Evolutionary conservation across 2,329 filamentous ascomycete genomes (phyloP), one percentile per base, ranked within the genome.

Genomic region (Hypoxylon sp.): DNA sequence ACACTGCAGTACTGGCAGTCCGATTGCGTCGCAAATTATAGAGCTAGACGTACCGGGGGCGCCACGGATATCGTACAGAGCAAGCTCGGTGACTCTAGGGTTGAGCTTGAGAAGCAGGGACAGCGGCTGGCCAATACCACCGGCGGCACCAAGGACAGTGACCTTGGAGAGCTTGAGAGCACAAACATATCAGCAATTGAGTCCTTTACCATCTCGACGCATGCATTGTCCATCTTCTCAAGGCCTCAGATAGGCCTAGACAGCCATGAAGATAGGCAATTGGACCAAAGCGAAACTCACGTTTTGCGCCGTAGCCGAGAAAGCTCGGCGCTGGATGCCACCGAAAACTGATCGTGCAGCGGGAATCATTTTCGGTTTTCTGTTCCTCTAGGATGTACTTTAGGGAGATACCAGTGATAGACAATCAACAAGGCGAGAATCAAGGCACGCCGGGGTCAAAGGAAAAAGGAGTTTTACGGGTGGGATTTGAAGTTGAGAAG

Each of bases 21-120:
- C 41, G 34, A 65, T 58, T 58, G 52, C n/a, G 22, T 46, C 19
- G 37, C 39, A 44, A 52, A 59, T 44, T 52, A 46, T 26, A 22
- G 28, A 50, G 28, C 28, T 17, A 17, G 15, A 85, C 89, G 71
- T 89, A 96, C 93, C 94, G 79, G 94, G 94, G 76, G 87, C 94
- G 77, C 93, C 91, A 77, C 92, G 91, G 84, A 99, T 97, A 84
- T 99, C 95, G 86, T 98, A 99, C 77, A 99, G 92, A 70, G 94
- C 92, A 76, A 99, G 92, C 81, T 97, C 90, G 76, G 88, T 91
- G 74, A 98, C 94, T 78, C 92, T 88, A 74, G 94, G 93, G 90
- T 97, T 98, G 79, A 97, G 90, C 93, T 99, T 99, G 82, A 99
- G 88, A 78, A 99, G 90, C 72, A 99, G 91, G 63, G 95, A 99